These are phyloP conservation scores for Boletus fagicola DNA, from an alignment of 768 basidiomycete species.

Conservation along the genomic window DNA sequence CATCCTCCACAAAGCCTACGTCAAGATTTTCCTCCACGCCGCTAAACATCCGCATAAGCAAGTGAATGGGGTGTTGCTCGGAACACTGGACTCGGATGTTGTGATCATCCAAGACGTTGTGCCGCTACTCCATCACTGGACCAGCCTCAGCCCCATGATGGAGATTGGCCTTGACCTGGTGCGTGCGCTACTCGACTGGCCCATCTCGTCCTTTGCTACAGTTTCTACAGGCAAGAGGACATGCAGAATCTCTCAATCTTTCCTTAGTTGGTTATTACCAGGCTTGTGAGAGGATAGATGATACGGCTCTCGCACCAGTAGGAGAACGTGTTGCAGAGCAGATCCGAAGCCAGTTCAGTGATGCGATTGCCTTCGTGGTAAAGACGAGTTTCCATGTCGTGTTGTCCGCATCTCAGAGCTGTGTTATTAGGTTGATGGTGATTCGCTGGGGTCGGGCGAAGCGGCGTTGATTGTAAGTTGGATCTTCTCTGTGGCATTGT, in stretches of 20 bases:
- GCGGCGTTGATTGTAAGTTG: slow-evolving; percentile 58
- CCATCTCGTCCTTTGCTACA: background rate
- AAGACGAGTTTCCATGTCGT: slow-evolving; percentile 8
- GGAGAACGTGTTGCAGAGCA: slow-evolving; percentile 61
- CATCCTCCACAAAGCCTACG: slow-evolving; percentile 60
- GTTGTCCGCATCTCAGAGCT: slow-evolving; percentile 6
- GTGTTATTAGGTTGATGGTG: slow-evolving; percentile 54
- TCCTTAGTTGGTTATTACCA: slow-evolving; percentile 74
- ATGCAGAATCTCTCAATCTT: slow-evolving; percentile 54
- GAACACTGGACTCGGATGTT: slow-evolving; percentile 38
- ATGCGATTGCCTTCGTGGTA: slow-evolving; percentile 74
- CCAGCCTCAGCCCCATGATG: slow-evolving; percentile 81
- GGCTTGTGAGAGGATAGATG: slow-evolving; percentile 62
- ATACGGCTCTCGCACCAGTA: slow-evolving; percentile 58
- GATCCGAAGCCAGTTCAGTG: slow-evolving; percentile 51
- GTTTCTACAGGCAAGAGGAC: slow-evolving; percentile 48
- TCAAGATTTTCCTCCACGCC: slow-evolving; percentile 75
- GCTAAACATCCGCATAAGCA: slow-evolving; percentile 73
- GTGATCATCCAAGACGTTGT: slow-evolving; percentile 63
- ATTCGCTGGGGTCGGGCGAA: slow-evolving; percentile 49
- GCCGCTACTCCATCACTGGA: slow-evolving; percentile 84
- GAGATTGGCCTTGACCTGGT: slow-evolving; percentile 80
- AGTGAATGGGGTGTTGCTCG: slow-evolving; percentile 80
- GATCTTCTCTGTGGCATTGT: background rate
- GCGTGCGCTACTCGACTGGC: slow-evolving; percentile 23